A percentile compares a stretch with the other conserved stretches of the same genome.
Conservation (phyloP, 495 filamentous ascomycete species). For the Xylaria scruposa region DNA sequence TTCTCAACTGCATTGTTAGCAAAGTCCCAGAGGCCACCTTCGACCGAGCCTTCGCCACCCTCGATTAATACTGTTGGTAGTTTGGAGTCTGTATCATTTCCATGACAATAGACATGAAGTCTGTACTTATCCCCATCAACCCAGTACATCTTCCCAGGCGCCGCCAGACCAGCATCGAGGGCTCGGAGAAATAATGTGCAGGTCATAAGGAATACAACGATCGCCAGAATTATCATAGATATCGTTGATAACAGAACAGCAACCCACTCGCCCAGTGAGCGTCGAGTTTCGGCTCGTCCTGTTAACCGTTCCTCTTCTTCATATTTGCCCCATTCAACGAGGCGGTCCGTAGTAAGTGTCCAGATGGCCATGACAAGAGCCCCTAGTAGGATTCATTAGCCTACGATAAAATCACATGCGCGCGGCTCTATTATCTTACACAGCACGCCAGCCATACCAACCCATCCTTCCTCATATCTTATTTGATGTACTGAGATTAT, state of each 20-base stretch:
- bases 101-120: slow-evolving; percentile 85
- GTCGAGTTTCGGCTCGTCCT: slow-evolving; percentile 83
- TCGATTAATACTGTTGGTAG: slow-evolving; percentile 81
- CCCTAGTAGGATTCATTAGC: slow-evolving; percentile 62
- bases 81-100: slow-evolving; percentile 64
- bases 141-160: slow-evolving; percentile 74
- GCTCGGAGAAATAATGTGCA: slow-evolving; percentile 78
- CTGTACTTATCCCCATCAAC: slow-evolving; percentile 80
- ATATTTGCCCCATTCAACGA: slow-evolving; percentile 86
- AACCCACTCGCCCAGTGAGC: slow-evolving; percentile 81
- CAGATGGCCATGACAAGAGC: slow-evolving; percentile 54
- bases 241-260: slow-evolving; percentile 80
- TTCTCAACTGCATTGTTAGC: slow-evolving; percentile 69
- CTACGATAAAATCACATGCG: slow-evolving; percentile 53
- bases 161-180: slow-evolving; percentile 71
- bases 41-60: slow-evolving; percentile 78
- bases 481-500: slow-evolving; percentile 74
- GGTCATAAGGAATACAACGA: slow-evolving; percentile 75
- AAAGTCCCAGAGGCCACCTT: slow-evolving; percentile 76
- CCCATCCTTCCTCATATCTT: slow-evolving; percentile 85
- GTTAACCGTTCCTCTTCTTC: slow-evolving; percentile 94
- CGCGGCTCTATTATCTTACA: slow-evolving; percentile 60
- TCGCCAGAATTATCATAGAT: slow-evolving; percentile 67
- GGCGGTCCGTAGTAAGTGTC: slow-evolving; percentile 55
- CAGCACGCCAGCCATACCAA: slow-evolving; percentile 81